These are phyloP conservation scores for Cymodocea nodosa DNA, from an alignment of 116 monocot species.

Conservation along the genomic window DNA sequence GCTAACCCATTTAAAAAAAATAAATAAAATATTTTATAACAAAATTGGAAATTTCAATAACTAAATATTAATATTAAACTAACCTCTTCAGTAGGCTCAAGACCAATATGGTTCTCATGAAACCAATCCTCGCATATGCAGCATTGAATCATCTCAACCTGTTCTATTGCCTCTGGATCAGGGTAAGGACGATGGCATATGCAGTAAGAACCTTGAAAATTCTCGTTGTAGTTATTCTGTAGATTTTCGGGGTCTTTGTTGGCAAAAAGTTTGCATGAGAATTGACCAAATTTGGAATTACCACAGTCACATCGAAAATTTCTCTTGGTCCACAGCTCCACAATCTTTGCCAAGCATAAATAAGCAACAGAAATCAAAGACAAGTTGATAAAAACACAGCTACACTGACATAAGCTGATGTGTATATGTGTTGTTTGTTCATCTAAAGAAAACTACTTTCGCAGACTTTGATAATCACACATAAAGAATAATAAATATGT, in stretches of 20 bases:
- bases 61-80: background rate
- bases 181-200: slow-evolving; percentile 84
- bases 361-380: background rate
- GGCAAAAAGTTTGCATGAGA: slow-evolving; percentile 63
- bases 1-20: background rate
- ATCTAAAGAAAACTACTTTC: no score
- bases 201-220: slow-evolving; percentile 90
- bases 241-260: slow-evolving; percentile 63
- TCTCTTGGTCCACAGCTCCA: slow-evolving; percentile 98
- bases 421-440: no score
- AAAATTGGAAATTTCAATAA: no score
- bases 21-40: no score
- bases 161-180: slow-evolving; percentile 75
- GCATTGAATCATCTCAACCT: slow-evolving; percentile 95
- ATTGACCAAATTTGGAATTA: slow-evolving; percentile 76
- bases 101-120: slow-evolving; percentile 91
- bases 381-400: no score
- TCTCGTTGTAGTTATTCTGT: slow-evolving; percentile 79
- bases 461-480: no score
- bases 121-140: slow-evolving; percentile 99
- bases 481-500: no score
- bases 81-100: slow-evolving; percentile 60
- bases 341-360: slow-evolving; percentile 31
- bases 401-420: no score
- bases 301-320: slow-evolving; percentile 97